Conservation (phyloP, 176 grass and related monocot genomes). For the Dactylis glomerata region DNA sequence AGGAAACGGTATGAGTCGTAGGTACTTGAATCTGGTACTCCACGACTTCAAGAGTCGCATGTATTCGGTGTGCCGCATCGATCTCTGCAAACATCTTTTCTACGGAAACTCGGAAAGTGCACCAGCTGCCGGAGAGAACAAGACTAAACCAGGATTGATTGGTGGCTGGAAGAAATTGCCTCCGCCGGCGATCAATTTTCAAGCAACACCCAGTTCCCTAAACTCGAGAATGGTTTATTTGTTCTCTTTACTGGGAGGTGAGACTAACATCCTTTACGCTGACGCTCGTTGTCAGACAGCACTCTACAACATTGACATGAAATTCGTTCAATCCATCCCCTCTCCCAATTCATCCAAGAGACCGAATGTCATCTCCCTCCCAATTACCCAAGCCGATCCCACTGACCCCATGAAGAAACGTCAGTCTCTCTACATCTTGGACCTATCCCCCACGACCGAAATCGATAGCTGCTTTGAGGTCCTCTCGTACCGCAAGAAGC, state of each 20-base stretch:
- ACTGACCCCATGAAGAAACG: too few relatives aligned
- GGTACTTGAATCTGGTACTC: neutral
- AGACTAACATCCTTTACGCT: neutral
- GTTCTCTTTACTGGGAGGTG: neutral
- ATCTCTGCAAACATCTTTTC: neutral
- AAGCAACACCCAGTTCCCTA: neutral
- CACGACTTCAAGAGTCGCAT: neutral
- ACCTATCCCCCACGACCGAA: too few relatives aligned
- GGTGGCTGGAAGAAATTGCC: neutral
- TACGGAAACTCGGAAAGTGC: neutral
- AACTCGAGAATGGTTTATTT: neutral
- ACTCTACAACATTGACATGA: neutral
- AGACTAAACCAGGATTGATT: neutral
- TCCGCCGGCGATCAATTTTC: neutral
- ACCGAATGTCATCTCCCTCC: too few relatives aligned
- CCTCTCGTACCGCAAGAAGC: too few relatives aligned
- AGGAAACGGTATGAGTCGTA: neutral
- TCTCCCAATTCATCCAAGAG: neutral
- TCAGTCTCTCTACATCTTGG: too few relatives aligned
- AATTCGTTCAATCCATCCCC: neutral
- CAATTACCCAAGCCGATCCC: too few relatives aligned
- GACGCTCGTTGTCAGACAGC: neutral
- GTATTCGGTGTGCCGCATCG: neutral
- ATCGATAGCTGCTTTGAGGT: too few relatives aligned
- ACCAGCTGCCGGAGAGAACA: neutral